Evolutionary conservation across 768 basidiomycete species (phyloP).

Genomic region (Kwoniella botswanensis): DNA sequence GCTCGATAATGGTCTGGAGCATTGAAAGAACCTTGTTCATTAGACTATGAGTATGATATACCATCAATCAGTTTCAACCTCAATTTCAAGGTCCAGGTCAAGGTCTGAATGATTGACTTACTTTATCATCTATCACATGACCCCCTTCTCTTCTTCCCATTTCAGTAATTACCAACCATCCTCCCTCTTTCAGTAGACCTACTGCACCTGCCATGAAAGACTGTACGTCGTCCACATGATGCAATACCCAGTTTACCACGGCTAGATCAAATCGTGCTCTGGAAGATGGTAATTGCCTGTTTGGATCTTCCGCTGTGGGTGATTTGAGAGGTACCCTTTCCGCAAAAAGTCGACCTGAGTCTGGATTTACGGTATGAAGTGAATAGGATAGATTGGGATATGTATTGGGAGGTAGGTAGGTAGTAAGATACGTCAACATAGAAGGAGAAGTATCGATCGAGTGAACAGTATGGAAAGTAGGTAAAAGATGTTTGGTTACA

Average conservation of each 20-base stretch:
- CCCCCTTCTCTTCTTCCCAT: conserved; percentile 31
- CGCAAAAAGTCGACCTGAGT: conserved; percentile 25
- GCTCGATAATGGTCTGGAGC: not conserved
- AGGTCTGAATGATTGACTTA: not conserved
- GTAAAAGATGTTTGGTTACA: conserved; percentile 31
- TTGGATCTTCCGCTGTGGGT: conserved; percentile 22
- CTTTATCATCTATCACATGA: conserved; percentile 5
- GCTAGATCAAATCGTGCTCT: conserved; percentile 32
- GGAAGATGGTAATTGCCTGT: conserved; percentile 28
- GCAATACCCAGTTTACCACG: conserved; percentile 41
- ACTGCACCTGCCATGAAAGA: conserved; percentile 30
- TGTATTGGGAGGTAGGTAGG: conserved; percentile 21
- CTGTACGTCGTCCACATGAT: conserved; percentile 42
- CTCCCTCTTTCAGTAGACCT: conserved; percentile 33
- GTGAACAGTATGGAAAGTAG: conserved; percentile 38
- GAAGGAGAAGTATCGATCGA: conserved; percentile 41
- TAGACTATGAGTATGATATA: too few species aligned
- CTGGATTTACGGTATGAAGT: conserved; percentile 34
- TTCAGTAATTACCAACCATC: conserved; percentile 45
- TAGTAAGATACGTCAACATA: conserved; percentile 27
- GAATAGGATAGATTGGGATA: conserved; percentile 20
- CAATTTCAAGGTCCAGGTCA: too few species aligned
- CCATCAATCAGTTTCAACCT: too few species aligned
- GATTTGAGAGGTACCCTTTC: conserved; percentile 14
- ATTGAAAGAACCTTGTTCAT: not conserved